phyloP scores from a whole-genome alignment of 2,329 filamentous ascomycete species.

The Pleomassaria siparia region DNA sequence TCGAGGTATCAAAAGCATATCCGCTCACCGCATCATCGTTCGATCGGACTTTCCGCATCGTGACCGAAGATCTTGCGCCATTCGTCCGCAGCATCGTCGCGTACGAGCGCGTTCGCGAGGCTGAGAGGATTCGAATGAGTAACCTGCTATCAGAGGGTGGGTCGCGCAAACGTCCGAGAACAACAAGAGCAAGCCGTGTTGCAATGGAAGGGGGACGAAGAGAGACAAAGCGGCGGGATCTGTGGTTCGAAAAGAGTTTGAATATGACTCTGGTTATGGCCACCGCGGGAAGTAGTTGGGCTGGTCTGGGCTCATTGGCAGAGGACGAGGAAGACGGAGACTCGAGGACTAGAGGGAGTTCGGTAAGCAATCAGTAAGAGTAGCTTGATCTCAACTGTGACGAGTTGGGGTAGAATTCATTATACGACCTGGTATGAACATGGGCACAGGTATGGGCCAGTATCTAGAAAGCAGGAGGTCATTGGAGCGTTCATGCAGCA shows the following conservation, averaged over 20 bases:
- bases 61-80: constrained; percentile 79
- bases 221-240: constrained; percentile 66
- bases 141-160: constrained; percentile 64
- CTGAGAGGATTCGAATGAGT: constrained; percentile 64
- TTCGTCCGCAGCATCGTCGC: constrained; percentile 85
- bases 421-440: too few species aligned
- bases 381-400: too few species aligned
- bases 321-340: constrained; percentile 5
- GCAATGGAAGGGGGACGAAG: constrained; percentile 75
- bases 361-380: constrained; percentile 8
- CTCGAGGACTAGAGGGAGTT: constrained; percentile 8
- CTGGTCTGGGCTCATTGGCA: constrained; percentile 31
- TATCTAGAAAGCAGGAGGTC: constrained; percentile 1
- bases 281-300: constrained; percentile 55
- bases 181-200: constrained; percentile 72
- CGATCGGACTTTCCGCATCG: constrained; percentile 67
- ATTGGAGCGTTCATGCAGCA: background rate
- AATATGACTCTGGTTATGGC: constrained; percentile 64
- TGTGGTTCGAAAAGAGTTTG: constrained; percentile 67
- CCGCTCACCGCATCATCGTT: constrained; percentile 71
- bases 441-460: too few species aligned
- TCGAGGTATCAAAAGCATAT: constrained; percentile 31
- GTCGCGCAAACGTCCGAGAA: constrained; percentile 62
- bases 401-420: too few species aligned
- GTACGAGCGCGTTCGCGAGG: constrained; percentile 71